These are phyloP conservation scores for Neoboletus magnificus DNA, from an alignment of 768 basidiomycete genomes.

Conservation along the genomic window DNA sequence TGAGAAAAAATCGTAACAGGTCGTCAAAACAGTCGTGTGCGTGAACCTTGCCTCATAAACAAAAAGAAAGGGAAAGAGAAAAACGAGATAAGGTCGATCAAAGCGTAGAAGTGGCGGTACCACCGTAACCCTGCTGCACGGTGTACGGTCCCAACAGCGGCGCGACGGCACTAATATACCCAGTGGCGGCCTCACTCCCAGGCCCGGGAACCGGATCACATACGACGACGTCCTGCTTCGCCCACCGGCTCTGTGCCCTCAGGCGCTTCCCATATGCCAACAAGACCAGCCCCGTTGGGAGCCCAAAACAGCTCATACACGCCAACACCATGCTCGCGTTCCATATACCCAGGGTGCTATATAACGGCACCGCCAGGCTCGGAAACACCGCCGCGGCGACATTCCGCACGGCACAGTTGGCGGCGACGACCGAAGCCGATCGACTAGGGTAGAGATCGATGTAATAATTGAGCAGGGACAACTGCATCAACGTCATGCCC, in stretches of 20 bases:
- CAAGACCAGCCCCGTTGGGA: conserved; percentile 19
- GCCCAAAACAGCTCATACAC: conserved; percentile 22
- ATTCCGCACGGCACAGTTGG: conserved; percentile 26
- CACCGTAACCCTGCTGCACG: conserved; percentile 14
- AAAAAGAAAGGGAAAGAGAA: background rate
- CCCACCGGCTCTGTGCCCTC: conserved; percentile 25
- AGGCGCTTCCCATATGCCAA: conserved; percentile 21
- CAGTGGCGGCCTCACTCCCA: background rate
- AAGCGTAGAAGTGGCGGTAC: conserved; percentile 3
- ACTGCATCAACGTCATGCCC: conserved; percentile 29
- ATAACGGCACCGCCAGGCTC: conserved; percentile 25
- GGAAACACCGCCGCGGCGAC: conserved; percentile 20
- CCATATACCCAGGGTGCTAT: conserved; percentile 15
- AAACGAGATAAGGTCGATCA: background rate
- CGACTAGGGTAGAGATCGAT: conserved; percentile 31
- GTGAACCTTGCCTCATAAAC: background rate
- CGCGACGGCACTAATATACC: background rate
- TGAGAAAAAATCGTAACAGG: background rate
- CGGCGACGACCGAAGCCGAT: conserved; percentile 29
- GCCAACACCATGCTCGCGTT: conserved; percentile 20
- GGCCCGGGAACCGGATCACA: background rate
- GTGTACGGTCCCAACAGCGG: conserved; percentile 15
- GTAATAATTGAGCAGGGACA: conserved; percentile 29
- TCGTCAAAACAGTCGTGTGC: background rate
- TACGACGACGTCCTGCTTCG: conserved; percentile 15